Evolutionary conservation across 1,284 basidiomycete genomes (phyloP).

Genomic region (Naganishia sp.): DNA sequence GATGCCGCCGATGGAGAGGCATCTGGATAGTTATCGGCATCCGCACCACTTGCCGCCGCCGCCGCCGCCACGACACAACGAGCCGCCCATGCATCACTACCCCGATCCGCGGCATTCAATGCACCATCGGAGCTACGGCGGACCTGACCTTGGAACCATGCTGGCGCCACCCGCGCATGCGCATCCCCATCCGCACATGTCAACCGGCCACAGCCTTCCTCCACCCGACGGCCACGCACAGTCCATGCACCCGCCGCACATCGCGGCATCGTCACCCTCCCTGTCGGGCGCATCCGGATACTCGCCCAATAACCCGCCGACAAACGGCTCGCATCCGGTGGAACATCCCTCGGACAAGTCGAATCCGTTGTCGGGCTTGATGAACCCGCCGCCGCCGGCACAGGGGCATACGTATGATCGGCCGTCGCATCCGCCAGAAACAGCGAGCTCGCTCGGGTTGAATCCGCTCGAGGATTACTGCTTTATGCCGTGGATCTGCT

Average conservation of each 20-base stretch:
- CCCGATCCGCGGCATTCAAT: not conserved
- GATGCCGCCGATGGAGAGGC: constrained; percentile 1
- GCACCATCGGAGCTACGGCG: not conserved
- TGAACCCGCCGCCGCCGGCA: not conserved
- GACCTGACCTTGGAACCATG: not conserved
- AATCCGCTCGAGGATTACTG: constrained; percentile 19
- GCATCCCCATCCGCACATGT: not conserved
- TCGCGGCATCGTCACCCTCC: constrained; percentile 2
- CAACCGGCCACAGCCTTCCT: constrained; percentile 1
- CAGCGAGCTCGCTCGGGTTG: not conserved
- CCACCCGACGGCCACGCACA: not conserved
- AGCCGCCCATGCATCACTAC: constrained; percentile 2
- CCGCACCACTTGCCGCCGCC: not conserved
- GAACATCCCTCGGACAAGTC: not conserved
- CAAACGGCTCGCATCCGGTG: not conserved
- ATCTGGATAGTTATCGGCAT: not conserved
- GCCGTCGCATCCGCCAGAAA: not conserved
- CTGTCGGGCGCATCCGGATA: constrained; percentile 12
- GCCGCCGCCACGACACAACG: not conserved
- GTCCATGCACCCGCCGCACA: not conserved
- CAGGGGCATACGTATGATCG: not conserved
- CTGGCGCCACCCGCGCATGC: not conserved
- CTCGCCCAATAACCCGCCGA: constrained; percentile 1
- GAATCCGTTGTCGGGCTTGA: not conserved
- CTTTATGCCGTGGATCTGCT: constrained; percentile 32